phyloP scores from a whole-genome alignment of 139 green algal genomes.

The Yamagishiella unicocca region DNA sequence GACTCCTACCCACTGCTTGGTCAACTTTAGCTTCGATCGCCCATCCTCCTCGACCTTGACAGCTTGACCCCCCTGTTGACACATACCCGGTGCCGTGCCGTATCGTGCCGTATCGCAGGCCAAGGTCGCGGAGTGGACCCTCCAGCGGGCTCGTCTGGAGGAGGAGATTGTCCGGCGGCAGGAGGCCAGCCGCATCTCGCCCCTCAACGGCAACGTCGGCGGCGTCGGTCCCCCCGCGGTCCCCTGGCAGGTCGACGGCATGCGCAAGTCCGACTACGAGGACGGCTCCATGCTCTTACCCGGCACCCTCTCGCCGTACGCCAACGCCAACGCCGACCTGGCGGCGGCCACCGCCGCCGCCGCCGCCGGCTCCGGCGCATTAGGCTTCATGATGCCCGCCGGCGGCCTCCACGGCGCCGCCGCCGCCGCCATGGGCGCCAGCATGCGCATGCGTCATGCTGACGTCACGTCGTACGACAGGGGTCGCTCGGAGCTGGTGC shows the following conservation, averaged over 20 bases:
- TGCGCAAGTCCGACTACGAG: neutral
- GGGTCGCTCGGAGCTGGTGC: neutral
- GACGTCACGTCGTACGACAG: slow-evolving; percentile 28
- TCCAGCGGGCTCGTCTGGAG: slow-evolving; percentile 53
- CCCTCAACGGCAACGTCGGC: slow-evolving; percentile 4
- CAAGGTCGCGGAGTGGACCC: slow-evolving; percentile 50
- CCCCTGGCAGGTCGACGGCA: neutral
- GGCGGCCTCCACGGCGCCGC: neutral
- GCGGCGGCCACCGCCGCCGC: slow-evolving; percentile 36
- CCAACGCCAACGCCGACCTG: slow-evolving; percentile 45
- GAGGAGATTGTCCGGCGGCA: slow-evolving; percentile 63
- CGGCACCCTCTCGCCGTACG: slow-evolving; percentile 28
- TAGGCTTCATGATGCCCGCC: slow-evolving; percentile 31
- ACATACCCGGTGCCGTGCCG: too few relatives aligned
- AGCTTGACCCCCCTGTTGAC: too few relatives aligned
- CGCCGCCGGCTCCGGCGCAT: neutral
- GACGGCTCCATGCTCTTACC: neutral
- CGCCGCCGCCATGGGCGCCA: neutral
- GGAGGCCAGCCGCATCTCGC: slow-evolving; percentile 52
- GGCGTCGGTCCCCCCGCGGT: neutral
- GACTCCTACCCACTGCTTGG: too few relatives aligned
- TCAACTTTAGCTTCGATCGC: too few relatives aligned
- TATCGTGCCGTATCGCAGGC: neutral
- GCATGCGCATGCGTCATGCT: slow-evolving; percentile 44
- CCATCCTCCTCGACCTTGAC: too few relatives aligned